Percentiles rank a stretch among this genome's conserved stretches.
Evolutionary conservation across 2,329 filamentous ascomycete genomes (phyloP).

Genomic region (Colletotrichum sp.): DNA sequence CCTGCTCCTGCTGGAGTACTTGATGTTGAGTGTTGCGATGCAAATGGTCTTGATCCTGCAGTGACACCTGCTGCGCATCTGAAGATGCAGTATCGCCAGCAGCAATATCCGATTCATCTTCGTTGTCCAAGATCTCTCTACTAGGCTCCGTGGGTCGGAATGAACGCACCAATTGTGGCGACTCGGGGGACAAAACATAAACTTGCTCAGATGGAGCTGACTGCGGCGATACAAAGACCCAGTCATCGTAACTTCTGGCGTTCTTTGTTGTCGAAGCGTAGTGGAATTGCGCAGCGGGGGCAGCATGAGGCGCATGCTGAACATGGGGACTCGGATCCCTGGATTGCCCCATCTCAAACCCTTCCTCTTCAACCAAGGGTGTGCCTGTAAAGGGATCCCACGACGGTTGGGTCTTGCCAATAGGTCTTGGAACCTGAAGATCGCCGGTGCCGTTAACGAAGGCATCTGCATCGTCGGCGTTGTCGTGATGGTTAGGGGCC

Average conservation of each 20-base stretch:
- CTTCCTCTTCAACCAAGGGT: slow-evolving; percentile 41
- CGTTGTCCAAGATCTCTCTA: neutral
- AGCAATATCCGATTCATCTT: neutral
- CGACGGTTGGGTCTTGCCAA: slow-evolving; percentile 37
- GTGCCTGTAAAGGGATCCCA: slow-evolving; percentile 38
- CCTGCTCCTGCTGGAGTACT: neutral
- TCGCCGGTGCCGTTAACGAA: neutral
- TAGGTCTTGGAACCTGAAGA: slow-evolving; percentile 31
- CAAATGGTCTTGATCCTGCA: neutral
- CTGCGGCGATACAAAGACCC: slow-evolving; percentile 35
- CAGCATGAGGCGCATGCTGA: neutral
- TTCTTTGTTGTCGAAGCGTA: neutral
- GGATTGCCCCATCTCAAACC: slow-evolving; percentile 31
- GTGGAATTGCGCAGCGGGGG: neutral
- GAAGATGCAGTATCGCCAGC: neutral
- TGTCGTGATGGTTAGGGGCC: slow-evolving; percentile 4
- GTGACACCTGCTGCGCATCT: neutral
- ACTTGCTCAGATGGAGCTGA: slow-evolving; percentile 25
- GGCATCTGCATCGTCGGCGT: slow-evolving; percentile 15
- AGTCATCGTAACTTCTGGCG: slow-evolving; percentile 29
- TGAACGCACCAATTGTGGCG: neutral
- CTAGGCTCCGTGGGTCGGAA: neutral
- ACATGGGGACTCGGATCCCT: slow-evolving; percentile 14
- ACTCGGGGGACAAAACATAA: slow-evolving; percentile 27
- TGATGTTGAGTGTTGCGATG: slow-evolving; percentile 21